phyloP scores from a whole-genome alignment of 441 rosid species.

The Capsella rubella region DNA sequence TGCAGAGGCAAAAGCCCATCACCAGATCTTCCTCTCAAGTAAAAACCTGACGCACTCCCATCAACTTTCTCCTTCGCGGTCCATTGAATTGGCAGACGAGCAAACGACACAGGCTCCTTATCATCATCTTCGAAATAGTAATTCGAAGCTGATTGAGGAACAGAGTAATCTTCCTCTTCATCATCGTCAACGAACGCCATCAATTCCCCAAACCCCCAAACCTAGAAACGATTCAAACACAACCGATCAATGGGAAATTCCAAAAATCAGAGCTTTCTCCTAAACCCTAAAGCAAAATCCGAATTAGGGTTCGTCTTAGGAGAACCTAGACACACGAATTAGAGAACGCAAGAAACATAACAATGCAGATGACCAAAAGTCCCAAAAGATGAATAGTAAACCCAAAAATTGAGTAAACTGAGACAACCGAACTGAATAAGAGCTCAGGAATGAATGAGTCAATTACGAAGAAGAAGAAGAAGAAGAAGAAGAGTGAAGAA shows the following conservation, averaged over 20 bases:
- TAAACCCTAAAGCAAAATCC: constrained; percentile 42
- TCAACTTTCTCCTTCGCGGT: constrained; percentile 42
- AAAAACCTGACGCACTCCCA: constrained; percentile 45
- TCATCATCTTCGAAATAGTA: constrained; percentile 69
- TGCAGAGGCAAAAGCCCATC: constrained; percentile 63
- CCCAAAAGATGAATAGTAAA: neutral
- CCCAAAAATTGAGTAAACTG: neutral
- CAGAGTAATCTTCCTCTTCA: constrained; percentile 60
- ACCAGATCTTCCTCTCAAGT: constrained; percentile 66
- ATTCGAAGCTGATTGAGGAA: constrained; percentile 56
- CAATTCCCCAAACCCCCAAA: constrained; percentile 31
- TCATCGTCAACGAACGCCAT: constrained; percentile 53
- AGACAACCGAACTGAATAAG: constrained; percentile 8
- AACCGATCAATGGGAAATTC: neutral
- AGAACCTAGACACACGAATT: neutral
- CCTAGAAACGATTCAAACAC: constrained; percentile 32
- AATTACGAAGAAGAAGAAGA: constrained; percentile 2
- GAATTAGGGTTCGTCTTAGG: constrained; percentile 31
- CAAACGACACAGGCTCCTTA: constrained; percentile 61
- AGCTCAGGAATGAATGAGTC: neutral
- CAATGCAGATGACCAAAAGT: neutral
- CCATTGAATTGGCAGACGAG: constrained; percentile 71
- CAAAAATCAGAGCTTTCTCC: constrained; percentile 1
- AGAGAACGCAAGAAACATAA: neutral
- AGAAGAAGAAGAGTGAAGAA: neutral